Evolutionary conservation across 2,329 filamentous ascomycete species (phyloP), one percentile per base, ranked within the genome.

Genomic region (Ophiostoma pallidulum): DNA sequence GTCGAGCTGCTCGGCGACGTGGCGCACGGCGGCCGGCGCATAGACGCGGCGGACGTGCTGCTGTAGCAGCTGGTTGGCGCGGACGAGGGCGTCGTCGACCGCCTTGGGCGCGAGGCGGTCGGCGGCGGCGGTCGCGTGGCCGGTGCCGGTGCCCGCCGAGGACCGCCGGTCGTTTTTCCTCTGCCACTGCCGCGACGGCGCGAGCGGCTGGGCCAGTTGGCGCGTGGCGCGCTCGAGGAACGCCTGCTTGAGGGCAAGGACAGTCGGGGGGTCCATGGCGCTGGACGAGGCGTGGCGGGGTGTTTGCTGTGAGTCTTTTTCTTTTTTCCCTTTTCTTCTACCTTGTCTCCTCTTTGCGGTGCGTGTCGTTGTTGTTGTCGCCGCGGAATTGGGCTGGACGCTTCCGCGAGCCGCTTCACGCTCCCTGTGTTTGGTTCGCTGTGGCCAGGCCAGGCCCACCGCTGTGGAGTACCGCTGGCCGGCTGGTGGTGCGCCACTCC

Each of bases 1-100:
- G 62, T 85, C 80, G 36, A 88, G 78, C 65, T 88, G 83, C 66
- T 86, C 82, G 2, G 83, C 82, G 16, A 87, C 74, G 57, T 85
- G 80, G 31, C 82, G 74, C 44, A 74, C 78, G n/a, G 82, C 80
- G 56, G 84, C 80, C 0, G 80, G 74, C 14, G 79, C 74, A 60
- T 86, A 86, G 5, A 79, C 78, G 47, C 79, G 73, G 31, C 75
- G 76, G 26, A 73, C 73, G 60, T 88, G 84, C 55, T 82, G 78
- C 54, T 75, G 73, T 13, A 86, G 64, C 14, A 71, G 65, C 51
- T 79, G 74, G 59, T 85, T 84, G 12, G 85, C 67, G 35, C 71
- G 71, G 53, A 68, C 66, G 4, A 82, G 60, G 12, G 71, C 76
- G 51, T 81, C 76, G 54, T 80, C 74, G 47, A 82, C 64, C 18